Percentiles rank a stretch among this genome's conserved stretches.
These are phyloP conservation scores for Torulaspora franciscae DNA, from an alignment of 805 yeast genomes.

Conservation along the genomic window DNA sequence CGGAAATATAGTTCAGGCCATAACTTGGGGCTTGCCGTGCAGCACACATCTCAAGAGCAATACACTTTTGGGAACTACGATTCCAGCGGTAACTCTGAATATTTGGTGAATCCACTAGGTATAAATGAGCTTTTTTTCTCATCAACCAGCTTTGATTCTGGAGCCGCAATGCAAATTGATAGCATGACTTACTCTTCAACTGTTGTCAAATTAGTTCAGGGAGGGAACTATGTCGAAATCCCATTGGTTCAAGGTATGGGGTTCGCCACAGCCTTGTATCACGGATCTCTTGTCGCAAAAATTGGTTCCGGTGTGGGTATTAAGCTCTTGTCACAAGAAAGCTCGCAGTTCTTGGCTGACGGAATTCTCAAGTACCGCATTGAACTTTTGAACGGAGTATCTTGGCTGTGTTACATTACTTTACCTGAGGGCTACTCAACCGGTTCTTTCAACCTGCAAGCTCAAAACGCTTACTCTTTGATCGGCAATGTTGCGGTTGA, in stretches of 20 bases:
- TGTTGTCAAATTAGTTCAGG: constrained; percentile 38
- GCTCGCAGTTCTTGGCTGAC: constrained; percentile 35
- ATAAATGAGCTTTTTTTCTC: constrained; percentile 53
- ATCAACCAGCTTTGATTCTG: constrained; percentile 43
- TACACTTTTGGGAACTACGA: constrained; percentile 46
- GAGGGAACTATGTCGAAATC: constrained; percentile 39
- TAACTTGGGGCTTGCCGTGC: constrained; percentile 57
- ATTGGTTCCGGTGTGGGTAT: constrained; percentile 47
- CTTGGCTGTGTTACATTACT: constrained; percentile 51
- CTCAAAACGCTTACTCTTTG: constrained; percentile 26
- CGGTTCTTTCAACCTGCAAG: constrained; percentile 15
- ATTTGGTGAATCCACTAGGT: constrained; percentile 52
- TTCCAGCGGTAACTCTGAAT: constrained; percentile 36
- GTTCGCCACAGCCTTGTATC: constrained; percentile 46
- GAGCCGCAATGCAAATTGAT: constrained; percentile 41
- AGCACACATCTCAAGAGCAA: constrained; percentile 44
- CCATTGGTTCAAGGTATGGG: constrained; percentile 62
- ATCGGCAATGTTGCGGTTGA: constrained; percentile 37
- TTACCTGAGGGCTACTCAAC: constrained; percentile 32
- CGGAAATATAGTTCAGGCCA: constrained; percentile 46
- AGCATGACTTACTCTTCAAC: constrained; percentile 51
- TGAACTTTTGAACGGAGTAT: constrained; percentile 43
- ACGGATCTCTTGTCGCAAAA: constrained; percentile 36
- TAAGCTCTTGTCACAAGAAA: constrained; percentile 18
- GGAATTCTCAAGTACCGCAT: constrained; percentile 42